Percentiles rank a stretch among this genome's conserved stretches.
phyloP scores from a whole-genome alignment of 352 stramenopile species.

The Phytophthora capsici region DNA sequence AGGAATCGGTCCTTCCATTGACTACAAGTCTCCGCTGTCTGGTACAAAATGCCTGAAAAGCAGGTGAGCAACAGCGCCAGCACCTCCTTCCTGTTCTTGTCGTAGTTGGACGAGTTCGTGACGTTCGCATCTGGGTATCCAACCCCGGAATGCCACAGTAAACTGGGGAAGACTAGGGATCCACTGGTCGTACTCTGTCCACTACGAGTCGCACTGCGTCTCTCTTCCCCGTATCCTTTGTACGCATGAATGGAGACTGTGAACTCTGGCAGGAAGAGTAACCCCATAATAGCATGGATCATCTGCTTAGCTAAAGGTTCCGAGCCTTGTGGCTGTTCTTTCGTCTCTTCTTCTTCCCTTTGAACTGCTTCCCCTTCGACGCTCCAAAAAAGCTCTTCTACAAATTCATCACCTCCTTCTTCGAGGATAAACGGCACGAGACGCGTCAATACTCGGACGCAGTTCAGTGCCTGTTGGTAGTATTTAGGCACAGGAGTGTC shows the following conservation, averaged over 20 bases:
- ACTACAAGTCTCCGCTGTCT: conserved; percentile 92
- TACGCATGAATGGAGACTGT: conserved; percentile 87
- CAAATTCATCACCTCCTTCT: conserved; percentile 77
- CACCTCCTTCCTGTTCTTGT: conserved; percentile 97
- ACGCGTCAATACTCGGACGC: conserved; percentile 81
- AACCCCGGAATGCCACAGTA: conserved; percentile 84
- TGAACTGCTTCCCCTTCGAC: conserved; percentile 45
- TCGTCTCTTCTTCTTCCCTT: conserved; percentile 45
- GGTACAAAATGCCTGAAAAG: conserved; percentile 97
- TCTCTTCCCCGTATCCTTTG: conserved; percentile 81
- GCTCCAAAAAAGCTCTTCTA: conserved; percentile 85
- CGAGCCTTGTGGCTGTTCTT: conserved; percentile 24
- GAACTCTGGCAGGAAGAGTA: conserved; percentile 88
- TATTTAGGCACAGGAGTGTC: conserved; percentile 90
- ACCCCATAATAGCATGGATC: conserved; percentile 86
- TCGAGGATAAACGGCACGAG: conserved; percentile 89
- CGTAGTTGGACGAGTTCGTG: conserved; percentile 72
- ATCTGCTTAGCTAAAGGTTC: conserved; percentile 76
- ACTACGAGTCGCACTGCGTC: conserved; percentile 66
- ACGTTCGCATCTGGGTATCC: conserved; percentile 82
- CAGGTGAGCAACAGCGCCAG: conserved; percentile 93
- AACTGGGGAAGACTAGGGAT: conserved; percentile 70
- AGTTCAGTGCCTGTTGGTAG: conserved; percentile 88
- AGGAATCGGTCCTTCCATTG: conserved; percentile 93
- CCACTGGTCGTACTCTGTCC: conserved; percentile 41